Percentiles rank a stretch among this genome's conserved stretches.
Evolutionary conservation across 1,139 yeast species (phyloP).

Genomic region (Lodderomyces parapsilosis): DNA sequence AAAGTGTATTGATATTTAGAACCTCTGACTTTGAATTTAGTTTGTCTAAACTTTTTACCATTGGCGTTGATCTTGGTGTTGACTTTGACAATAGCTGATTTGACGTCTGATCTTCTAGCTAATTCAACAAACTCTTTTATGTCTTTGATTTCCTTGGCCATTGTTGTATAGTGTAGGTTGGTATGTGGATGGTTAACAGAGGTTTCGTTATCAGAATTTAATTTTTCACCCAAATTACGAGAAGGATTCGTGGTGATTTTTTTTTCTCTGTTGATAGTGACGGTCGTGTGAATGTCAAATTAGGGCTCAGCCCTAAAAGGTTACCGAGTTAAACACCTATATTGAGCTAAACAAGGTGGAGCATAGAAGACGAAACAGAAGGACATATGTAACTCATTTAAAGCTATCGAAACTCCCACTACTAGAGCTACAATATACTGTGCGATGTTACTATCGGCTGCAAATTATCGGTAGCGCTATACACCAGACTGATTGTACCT

Average conservation of each 20-base stretch:
- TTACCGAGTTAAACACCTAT: no score
- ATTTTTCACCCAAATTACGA: slow-evolving; percentile 1
- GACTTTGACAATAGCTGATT: slow-evolving; percentile 85
- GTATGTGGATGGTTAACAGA: slow-evolving; percentile 14
- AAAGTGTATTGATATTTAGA: slow-evolving; percentile 92
- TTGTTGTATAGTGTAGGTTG: slow-evolving; percentile 8
- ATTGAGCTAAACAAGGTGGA: no score
- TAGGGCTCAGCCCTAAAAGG: slow-evolving; percentile 15
- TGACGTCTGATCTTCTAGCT: slow-evolving; percentile 97
- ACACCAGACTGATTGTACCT: slow-evolving; percentile 1
- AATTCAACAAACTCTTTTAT: slow-evolving; percentile 97
- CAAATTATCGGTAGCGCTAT: not conserved
- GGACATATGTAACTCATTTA: not conserved
- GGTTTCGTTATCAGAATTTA: not conserved
- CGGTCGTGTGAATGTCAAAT: not conserved
- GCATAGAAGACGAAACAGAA: no score
- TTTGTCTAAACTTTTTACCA: slow-evolving; percentile 87
- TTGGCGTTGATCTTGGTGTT: slow-evolving; percentile 83
- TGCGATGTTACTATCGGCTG: no score
- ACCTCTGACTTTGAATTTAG: slow-evolving; percentile 99
- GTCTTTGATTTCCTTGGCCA: slow-evolving; percentile 77
- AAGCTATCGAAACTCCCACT: not conserved
- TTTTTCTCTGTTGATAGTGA: not conserved
- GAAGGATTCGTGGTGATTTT: not conserved
- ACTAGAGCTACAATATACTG: no score